Evolutionary conservation across 2,329 filamentous ascomycete genomes (phyloP), one percentile per base, ranked within the genome.

Genomic region (Aspergillus sp.): DNA sequence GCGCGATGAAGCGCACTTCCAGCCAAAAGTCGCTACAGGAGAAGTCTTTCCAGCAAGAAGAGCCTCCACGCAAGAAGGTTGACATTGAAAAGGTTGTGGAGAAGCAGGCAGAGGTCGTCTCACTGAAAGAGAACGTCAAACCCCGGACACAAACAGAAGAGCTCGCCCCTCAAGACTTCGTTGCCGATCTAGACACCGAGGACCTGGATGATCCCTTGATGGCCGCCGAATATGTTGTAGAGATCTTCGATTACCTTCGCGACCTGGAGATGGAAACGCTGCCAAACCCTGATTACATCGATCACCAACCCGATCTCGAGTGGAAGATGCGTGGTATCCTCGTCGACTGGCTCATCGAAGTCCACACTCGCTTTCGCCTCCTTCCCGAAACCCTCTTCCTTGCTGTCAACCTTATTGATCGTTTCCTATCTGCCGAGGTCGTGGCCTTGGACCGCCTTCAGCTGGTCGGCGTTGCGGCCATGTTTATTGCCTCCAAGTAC

Each of bases 401-500:
- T 38, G 89, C 93, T 45, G 91, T 97, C 83, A 99, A 98, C 83
- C 92, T 98, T 74, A 96, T 98, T 72, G 95, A 99, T 75, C 93
- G 95, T 59, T 99, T 98, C 81, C 85, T 99, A 47, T 97, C 93
- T 0, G 86, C 88, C 70, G 97, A 98, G 81, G 89, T 97, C 32
- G 95, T 99, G 45, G 91, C 96, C 78, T 87, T 99, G 47, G 93
- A 98, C 74, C 92, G 93, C 61, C 87, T 99, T 5, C 95, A 99
- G 78, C 85, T 99, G 8, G 95, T 99, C 57, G 95, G 95, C 70
- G 93, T 98, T 69, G 96, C 95, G 22, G 95, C 93, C 75, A 98
- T 99, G 95, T 98, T 98, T 81, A 96, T 98, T 71, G 95, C 95
- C 12, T 96, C 93, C 71, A 99, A 99, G 80, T 99, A 98, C 48